Evolutionary conservation across 805 yeast genomes (phyloP), one percentile per base, ranked within the genome.

Genomic region (Lachancea sp.): DNA sequence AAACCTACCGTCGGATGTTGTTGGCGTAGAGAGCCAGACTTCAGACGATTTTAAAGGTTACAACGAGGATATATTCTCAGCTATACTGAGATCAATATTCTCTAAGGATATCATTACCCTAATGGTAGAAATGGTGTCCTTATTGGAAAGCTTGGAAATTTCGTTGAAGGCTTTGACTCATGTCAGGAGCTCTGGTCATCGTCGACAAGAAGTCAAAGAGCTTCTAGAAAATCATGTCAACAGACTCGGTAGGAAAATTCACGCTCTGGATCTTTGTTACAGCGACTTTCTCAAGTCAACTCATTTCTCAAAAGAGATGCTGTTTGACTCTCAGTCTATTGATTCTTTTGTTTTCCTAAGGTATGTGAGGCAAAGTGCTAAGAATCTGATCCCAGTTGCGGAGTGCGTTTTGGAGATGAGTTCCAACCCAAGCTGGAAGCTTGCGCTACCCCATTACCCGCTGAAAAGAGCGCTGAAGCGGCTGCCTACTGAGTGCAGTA

Each of bases 361-460:
- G 47, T 72, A 70, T 41, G 46, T 71, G 3, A 58, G 73, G 48
- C 73, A 70, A 45, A 57, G 73, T 1, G 68, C 75, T 2, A 66
- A 69, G 18, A 53, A 60, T 49, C 35, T 69, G n/a, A 37, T 67
- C 4, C 48, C 53, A 2, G 57, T 63, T 0, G 38, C 58, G 1
- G 55, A 60, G 2, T 47, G 62, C 13, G 48, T 66, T 12, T 27
- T 47, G 15, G 51, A 44, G 11, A 42, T 67, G 12, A 57, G 62
- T n/a, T 34, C 44, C 5, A 50, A 50, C 26, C 44, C 49, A n/a
- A 54, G 50, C n/a, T 71, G 71, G 73, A 59, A 58, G 40, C n/a
- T 72, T 2, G 49, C 55, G 10, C 33, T 55, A 1, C 73, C 75
- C 2, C 59, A 60, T 17, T 71, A 74, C 48, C 73, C 78, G 2